phyloP scores from a whole-genome alignment of 176 grass and related monocot species.

The Alopecurus myosuroides region DNA sequence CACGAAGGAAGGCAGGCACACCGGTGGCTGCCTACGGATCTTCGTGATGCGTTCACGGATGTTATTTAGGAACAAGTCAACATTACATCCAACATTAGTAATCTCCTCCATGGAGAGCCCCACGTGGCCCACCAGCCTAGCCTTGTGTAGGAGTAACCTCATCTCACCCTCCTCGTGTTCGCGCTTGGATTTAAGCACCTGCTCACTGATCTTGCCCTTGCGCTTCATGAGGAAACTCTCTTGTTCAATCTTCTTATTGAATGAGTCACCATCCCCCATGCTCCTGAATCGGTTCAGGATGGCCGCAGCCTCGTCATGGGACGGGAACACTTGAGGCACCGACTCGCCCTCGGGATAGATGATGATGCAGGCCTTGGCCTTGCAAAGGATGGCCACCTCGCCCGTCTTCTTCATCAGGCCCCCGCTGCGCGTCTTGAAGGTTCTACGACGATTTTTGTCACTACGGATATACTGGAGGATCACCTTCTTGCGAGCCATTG shows the following conservation, averaged over 20 bases:
- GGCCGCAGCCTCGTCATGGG: neutral
- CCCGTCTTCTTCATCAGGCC: slow-evolving; percentile 31
- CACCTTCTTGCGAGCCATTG: slow-evolving; percentile 40
- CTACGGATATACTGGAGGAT: slow-evolving; percentile 17
- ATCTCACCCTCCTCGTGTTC: neutral
- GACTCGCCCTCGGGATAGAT: slow-evolving; percentile 11
- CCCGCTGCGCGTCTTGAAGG: slow-evolving; percentile 13
- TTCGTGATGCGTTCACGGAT: neutral
- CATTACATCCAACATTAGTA: neutral
- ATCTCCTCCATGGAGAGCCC: slow-evolving; percentile 7
- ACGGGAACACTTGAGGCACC: slow-evolving; percentile 16
- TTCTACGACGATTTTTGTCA: neutral
- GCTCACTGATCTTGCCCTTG: neutral
- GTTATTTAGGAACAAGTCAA: neutral
- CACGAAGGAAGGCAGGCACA: neutral
- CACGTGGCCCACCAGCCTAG: neutral
- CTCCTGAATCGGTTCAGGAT: slow-evolving; percentile 5
- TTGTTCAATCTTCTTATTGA: no score
- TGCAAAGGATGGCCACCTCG: slow-evolving; percentile 19
- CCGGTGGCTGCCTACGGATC: neutral
- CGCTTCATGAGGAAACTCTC: no score
- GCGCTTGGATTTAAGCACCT: neutral
- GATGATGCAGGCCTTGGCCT: neutral
- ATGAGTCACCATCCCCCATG: neutral
- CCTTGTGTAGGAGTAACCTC: slow-evolving; percentile 4